phyloP scores from a whole-genome alignment of 2,329 filamentous ascomycete species.

The Cladosporium colombiae region DNA sequence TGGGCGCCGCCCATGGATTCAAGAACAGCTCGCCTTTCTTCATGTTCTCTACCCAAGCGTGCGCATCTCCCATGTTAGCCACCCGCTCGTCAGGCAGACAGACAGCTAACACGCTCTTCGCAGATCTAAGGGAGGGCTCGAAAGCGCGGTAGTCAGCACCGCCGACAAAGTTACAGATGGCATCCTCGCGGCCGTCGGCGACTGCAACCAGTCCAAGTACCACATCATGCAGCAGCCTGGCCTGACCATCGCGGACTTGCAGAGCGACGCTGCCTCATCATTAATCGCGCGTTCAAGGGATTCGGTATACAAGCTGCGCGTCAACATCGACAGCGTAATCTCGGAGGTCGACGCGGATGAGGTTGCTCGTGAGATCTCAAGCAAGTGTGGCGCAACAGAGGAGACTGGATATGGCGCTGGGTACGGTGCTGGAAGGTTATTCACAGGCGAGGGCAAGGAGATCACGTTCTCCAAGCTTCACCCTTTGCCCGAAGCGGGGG shows the following conservation, averaged over 20 bases:
- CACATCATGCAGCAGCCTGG: conserved; percentile 76
- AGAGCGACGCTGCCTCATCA: not conserved
- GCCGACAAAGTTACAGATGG: conserved; percentile 32
- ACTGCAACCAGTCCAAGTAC: conserved; percentile 56
- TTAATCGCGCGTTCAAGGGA: not conserved
- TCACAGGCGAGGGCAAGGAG: not conserved
- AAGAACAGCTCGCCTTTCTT: conserved; percentile 87
- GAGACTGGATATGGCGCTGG: not conserved
- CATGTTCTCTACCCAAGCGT: conserved; percentile 82
- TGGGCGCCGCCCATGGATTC: conserved; percentile 64
- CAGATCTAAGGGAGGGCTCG: conserved; percentile 19
- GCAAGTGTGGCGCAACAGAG: conserved; percentile 42
- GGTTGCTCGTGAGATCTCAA: conserved; percentile 46
- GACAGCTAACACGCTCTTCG: not conserved
- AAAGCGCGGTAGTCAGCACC: conserved; percentile 33
- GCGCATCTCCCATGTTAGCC: conserved; percentile 32
- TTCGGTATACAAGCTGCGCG: conserved; percentile 24
- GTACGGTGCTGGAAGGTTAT: not conserved
- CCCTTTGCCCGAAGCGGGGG: not conserved
- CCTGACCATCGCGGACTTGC: conserved; percentile 69
- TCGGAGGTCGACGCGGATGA: conserved; percentile 49
- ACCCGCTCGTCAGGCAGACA: not conserved
- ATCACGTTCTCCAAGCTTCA: not conserved
- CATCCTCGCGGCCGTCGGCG: conserved; percentile 44
- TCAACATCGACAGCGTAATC: conserved; percentile 55